These are phyloP conservation scores for Venturia aucupariae DNA, from an alignment of 2,329 filamentous ascomycete species.

Conservation along the genomic window DNA sequence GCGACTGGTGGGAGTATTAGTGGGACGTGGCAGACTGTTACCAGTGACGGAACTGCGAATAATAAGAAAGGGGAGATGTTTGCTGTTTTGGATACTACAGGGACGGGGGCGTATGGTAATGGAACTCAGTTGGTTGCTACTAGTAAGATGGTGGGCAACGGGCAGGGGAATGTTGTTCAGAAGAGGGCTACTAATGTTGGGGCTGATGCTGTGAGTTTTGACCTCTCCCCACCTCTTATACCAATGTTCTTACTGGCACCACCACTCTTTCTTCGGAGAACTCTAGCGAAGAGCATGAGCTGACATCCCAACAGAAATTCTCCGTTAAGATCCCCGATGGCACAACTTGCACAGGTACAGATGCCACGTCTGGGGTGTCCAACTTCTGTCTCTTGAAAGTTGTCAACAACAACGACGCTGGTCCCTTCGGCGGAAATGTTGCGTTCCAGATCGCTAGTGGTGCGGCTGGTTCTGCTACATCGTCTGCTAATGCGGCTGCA, in stretches of 20 bases:
- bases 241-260: too few relatives aligned
- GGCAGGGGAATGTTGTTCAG: neutral
- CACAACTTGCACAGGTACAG: conserved; percentile 18
- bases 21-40: neutral
- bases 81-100: neutral
- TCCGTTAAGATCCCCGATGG: conserved; percentile 16
- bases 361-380: neutral
- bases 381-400: neutral
- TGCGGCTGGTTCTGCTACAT: neutral
- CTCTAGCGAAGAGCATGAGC: too few relatives aligned
- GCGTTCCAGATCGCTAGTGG: conserved; percentile 19
- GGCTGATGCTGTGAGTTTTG: neutral
- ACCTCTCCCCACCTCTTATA: too few relatives aligned
- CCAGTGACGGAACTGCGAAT: neutral
- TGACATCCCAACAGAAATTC: neutral
- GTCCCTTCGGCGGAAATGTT: conserved; percentile 20
- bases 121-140: conserved; percentile 1
- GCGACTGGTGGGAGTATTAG: conserved; percentile 19
- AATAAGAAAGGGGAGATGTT: neutral
- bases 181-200: conserved; percentile 4
- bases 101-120: neutral
- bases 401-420: conserved; percentile 17
- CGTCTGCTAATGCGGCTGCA: neutral
- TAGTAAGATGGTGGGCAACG: neutral
- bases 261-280: too few relatives aligned